Base-by-base conservation (phyloP, 345 rosid species). In the Sisymbrium altissimum region DNA sequence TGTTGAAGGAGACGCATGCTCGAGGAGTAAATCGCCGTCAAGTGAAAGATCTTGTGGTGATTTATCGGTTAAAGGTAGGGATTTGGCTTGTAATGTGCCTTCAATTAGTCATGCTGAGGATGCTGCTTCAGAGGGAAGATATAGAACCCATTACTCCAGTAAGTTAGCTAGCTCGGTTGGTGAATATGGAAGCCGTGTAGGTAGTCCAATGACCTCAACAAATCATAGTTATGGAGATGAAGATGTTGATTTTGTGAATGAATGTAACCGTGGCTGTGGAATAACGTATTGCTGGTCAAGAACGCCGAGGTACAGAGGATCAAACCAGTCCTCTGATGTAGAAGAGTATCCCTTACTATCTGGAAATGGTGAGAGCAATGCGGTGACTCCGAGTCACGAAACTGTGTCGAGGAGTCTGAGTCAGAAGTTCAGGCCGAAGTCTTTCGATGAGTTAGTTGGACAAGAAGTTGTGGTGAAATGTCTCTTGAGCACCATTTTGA, bases 251-350 rank as follows among this genome's bases (percentile, higher is more conserved):
- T 52, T 66, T 27, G 71, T 33, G 14, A 82, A 80, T 63, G 74
- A 70, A 48, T 78, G 71, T 68, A 79, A 71, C 45, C 77, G 74
- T 39, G 96, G 97, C 40, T 83, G 97, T 66, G 96, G 90, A 38
- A 75, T 90, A 64, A 81, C 88, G 27, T 83, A 87, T 80, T 94
- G 96, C 84, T 95, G 99, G 99, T 83, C 89, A 30, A 84, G 87
- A 83, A 88, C 97, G 4, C 96, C 97, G 0, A 81, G 83, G 76
- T 79, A 80, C 45, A 81, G 89, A 80, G 88, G 86, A 72, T 86
- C 92, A 18, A 83, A 83, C 67, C 81, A 82, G 9, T 88, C 76
- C 71, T 84, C 84, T 19, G 97, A 88, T 67, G 80, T 64, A n/a
- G 97, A 88, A 77, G 93, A 88, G 53, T 73, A 68, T 72, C 97